These are phyloP conservation scores for Sordariomycetes sp. DNA, from an alignment of 2,329 filamentous ascomycete species.

Conservation along the genomic window DNA sequence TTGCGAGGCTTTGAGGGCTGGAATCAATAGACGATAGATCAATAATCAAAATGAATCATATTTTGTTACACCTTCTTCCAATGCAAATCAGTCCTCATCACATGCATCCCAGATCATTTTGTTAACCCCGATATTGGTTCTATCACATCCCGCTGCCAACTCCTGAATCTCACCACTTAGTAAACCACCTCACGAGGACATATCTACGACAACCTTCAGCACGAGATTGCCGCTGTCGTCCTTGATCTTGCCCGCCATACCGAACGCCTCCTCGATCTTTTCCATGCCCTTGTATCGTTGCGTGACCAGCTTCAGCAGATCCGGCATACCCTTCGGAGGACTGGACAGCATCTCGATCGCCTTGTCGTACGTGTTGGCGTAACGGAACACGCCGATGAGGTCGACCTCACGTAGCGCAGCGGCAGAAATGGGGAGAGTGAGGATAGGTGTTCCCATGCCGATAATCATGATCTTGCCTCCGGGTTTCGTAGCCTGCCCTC, in stretches of 20 bases:
- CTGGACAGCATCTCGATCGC: constrained; percentile 42
- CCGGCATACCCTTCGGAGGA: constrained; percentile 43
- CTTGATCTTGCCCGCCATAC: constrained; percentile 61
- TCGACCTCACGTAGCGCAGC: constrained; percentile 63
- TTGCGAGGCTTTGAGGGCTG: too few relatives aligned
- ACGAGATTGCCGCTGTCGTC: constrained; percentile 63
- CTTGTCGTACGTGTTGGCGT: constrained; percentile 61
- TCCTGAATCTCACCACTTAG: too few relatives aligned
- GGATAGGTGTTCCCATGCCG: constrained; percentile 63
- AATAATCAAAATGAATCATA: too few relatives aligned
- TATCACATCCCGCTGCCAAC: too few relatives aligned
- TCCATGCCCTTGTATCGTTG: constrained; percentile 59
- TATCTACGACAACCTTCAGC: constrained; percentile 62
- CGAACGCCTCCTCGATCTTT: constrained; percentile 57
- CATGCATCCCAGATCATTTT: too few relatives aligned
- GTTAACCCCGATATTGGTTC: not conserved
- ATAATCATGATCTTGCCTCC: constrained; percentile 64
- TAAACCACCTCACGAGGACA: too few relatives aligned
- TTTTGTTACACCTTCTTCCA: not conserved
- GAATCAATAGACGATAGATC: too few relatives aligned
- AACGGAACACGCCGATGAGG: constrained; percentile 62
- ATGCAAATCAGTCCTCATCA: too few relatives aligned
- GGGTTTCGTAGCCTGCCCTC: constrained; percentile 44
- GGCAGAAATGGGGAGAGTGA: constrained; percentile 59
- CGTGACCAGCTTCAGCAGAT: constrained; percentile 60